Evolutionary conservation across 2,329 filamentous ascomycete genomes (phyloP).

Genomic region (Xylaria digitata): DNA sequence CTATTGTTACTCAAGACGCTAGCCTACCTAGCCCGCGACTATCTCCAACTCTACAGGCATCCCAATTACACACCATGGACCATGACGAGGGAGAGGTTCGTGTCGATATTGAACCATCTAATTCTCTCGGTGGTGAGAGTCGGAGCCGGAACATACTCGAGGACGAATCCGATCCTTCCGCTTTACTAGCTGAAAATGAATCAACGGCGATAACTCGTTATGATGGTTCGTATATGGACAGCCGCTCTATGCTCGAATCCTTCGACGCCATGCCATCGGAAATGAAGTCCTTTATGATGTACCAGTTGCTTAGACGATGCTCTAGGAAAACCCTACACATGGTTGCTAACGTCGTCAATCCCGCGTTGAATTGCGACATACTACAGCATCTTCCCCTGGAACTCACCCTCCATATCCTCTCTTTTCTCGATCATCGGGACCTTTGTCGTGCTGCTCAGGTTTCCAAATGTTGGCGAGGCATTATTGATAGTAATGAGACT

Average conservation of each 20-base stretch:
- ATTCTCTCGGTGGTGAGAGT: slow-evolving; percentile 54
- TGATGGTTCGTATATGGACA: slow-evolving; percentile 70
- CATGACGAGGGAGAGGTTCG: slow-evolving; percentile 57
- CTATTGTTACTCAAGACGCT: slow-evolving; percentile 82
- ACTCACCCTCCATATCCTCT: slow-evolving; percentile 86
- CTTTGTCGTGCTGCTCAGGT: slow-evolving; percentile 92
- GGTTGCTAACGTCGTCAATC: slow-evolving; percentile 90
- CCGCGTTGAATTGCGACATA: slow-evolving; percentile 94
- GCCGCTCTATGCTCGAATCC: slow-evolving; percentile 85
- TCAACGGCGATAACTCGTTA: slow-evolving; percentile 44
- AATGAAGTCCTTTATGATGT: slow-evolving; percentile 97
- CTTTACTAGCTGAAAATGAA: slow-evolving; percentile 42
- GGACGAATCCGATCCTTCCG: slow-evolving; percentile 47
- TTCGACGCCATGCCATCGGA: slow-evolving; percentile 92
- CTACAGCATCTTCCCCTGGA: slow-evolving; percentile 85
- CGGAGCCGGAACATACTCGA: slow-evolving; percentile 57
- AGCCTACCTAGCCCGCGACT: slow-evolving; percentile 94
- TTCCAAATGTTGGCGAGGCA: slow-evolving; percentile 91
- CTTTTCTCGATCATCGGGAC: slow-evolving; percentile 85
- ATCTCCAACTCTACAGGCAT: slow-evolving; percentile 87
- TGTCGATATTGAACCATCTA: slow-evolving; percentile 55
- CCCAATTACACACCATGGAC: slow-evolving; percentile 58
- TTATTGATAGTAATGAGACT: slow-evolving; percentile 92
- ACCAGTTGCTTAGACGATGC: slow-evolving; percentile 89
- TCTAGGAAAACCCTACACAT: slow-evolving; percentile 89